These are phyloP conservation scores for Skeletonema menzelii DNA, from an alignment of 108 stramenopile species.

Conservation along the genomic window DNA sequence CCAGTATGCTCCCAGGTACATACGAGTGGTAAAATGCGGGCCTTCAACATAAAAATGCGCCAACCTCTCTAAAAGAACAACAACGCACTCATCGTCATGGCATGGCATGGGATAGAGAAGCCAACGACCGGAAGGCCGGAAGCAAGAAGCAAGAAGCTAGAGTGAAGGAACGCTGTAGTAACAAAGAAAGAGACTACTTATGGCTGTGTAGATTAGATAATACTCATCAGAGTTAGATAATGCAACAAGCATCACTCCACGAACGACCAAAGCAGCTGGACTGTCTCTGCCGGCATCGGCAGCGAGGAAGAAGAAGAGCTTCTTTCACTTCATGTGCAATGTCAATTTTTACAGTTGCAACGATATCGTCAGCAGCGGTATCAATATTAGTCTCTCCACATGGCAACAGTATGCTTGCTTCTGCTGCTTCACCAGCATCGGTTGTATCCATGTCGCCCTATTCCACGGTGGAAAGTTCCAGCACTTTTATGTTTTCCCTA, in stretches of 20 bases:
- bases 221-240: neutral
- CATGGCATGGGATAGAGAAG: no score
- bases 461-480: neutral
- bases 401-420: neutral
- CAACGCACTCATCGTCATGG: no score
- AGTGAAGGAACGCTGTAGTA: no score
- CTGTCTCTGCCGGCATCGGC: neutral
- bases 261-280: neutral
- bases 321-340: neutral
- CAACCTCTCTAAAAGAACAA: no score
- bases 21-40: no score
- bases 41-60: no score
- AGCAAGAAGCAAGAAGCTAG: no score
- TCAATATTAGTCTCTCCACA: neutral
- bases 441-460: neutral
- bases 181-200: neutral
- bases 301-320: neutral
- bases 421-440: neutral
- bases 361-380: neutral
- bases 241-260: neutral
- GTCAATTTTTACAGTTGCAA: neutral
- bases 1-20: no score
- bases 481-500: conserved; percentile 1
- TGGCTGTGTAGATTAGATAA: neutral
- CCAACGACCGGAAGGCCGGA: no score